Evolutionary conservation across 495 filamentous ascomycete genomes (phyloP), one percentile per base, ranked within the genome.

Genomic region (Xanthoparmelia taractica): DNA sequence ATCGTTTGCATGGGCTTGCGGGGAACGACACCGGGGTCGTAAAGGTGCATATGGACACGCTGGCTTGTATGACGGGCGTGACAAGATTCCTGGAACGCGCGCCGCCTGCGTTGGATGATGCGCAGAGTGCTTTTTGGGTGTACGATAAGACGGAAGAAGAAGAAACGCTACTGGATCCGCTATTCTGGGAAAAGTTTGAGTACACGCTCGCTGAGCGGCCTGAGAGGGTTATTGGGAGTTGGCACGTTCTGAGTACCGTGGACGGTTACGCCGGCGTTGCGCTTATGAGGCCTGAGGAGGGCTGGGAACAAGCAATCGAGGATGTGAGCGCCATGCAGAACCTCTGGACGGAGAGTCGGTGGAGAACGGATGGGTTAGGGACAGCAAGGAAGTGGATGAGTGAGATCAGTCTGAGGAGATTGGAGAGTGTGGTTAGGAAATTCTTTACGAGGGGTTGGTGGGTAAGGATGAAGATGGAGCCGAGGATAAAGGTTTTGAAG

Each of bases 31-130:
- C 38, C 2, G 60, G 43, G 29, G 50, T 66, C 3, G 57, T 66
- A 36, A 65, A 72, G 20, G 81, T 95, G 41, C 89, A 97, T 70
- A 83, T 95, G 58, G 92, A 93, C 61, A 94, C 94, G 38, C 75
- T 94, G 7, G 85, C 88, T 27, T 97, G 91, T 73, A 96, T 96
- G 82, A 97, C 94, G 34, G 94, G 94, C 57, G 84, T 96, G 17
- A 96, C 93, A 0, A 83, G 92, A 12, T 99, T 99, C 70, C 79
- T 89, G 20, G 82, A 91, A 63, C 55, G 60, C 0, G 57, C 69
- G 6, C 58, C 62, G 27, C 66, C 59, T 47, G 67, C 57, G 2
- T 33, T 62, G 58, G 25, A 36, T 12, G 48, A 57, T 31, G 54
- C 31, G 7, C 56, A 58, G 33, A 43, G 48, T 15, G 57, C 68